Conservation (phyloP, 495 filamentous ascomycete genomes). For the Clavariopsis aquatica region DNA sequence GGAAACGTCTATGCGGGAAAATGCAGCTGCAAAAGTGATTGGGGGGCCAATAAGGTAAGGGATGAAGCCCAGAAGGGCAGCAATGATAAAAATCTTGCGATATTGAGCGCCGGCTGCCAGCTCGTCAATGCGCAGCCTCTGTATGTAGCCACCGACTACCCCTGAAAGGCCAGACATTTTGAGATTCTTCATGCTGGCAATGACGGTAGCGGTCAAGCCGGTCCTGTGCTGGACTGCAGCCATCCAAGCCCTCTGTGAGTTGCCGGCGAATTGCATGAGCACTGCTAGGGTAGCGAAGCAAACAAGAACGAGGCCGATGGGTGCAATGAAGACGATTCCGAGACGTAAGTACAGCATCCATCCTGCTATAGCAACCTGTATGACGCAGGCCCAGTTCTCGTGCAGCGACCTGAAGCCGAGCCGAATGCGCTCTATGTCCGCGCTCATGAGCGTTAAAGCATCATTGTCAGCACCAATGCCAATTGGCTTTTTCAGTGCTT, state of each 20-base stretch:
- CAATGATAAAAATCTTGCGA: conserved; percentile 37
- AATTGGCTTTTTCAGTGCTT: conserved; percentile 8
- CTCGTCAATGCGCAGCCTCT: conserved; percentile 49
- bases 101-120: conserved; percentile 44
- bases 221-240: conserved; percentile 15
- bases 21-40: conserved; percentile 32
- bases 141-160: conserved; percentile 44
- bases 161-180: conserved; percentile 50
- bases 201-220: conserved; percentile 40
- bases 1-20: conserved; percentile 11
- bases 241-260: conserved; percentile 26
- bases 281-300: conserved; percentile 39
- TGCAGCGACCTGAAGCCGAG: conserved; percentile 9
- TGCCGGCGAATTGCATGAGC: conserved; percentile 34
- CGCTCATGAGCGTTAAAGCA: conserved; percentile 24
- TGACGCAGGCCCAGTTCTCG: conserved; percentile 10
- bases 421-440: conserved; percentile 21
- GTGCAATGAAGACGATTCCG: conserved; percentile 38
- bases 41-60: conserved; percentile 9
- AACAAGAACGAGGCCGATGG: conserved; percentile 36
- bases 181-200: conserved; percentile 52
- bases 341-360: conserved; percentile 42
- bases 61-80: conserved; percentile 19
- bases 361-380: conserved; percentile 23
- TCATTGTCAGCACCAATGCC: conserved; percentile 6